Base-by-base conservation (phyloP, 257 asterid species). In the Nicotiana paniculata region DNA sequence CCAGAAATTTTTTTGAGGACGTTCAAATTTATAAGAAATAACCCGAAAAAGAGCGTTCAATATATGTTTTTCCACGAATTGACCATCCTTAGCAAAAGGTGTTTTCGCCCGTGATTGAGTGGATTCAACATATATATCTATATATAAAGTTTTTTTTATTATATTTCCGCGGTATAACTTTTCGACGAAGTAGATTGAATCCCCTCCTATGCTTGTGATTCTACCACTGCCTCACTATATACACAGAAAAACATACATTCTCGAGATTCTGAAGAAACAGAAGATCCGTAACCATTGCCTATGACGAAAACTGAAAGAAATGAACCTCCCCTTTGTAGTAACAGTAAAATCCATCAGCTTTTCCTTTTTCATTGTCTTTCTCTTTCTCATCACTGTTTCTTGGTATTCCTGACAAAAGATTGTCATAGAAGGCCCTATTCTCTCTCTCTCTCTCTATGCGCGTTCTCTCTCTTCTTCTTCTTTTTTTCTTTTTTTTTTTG, bases 371-470 rank as follows among this genome's bases (percentile, higher is more conserved):
- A 65, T 75, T 84, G 18, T 74, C 39, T 48, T 48, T 74, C 6
- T 12, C 6, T 72, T 33, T 24, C 15, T 74, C 26, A 51, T 48
- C 88, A 84, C 80, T 81, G 82, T 86, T 88, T 26, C 43, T 74
- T 6, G 43, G 43, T 74, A 74, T 74, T 48, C 43, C 21, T 48
- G 3, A 21, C 63, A 26, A 46, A 43, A 7, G 17, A 12, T 2
- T 13, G 86, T 89, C 90, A 82, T 46, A 11, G 61, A 84, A 88
- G 77, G 77, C 84, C 82, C 85, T 88, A 70, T 85, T 81, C 82
- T 30, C 84, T 48, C 61, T 46, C 61, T 46, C 16, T 24, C 37
- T 6, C 11, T 18, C 4, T 2, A 8, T 43, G 6, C 6, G 1
- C 24, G 24, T 21, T 21, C 24, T 21, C 24, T 21, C 24, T 21